phyloP scores from a whole-genome alignment of 345 rosid genomes.

The Ricinus communis region DNA sequence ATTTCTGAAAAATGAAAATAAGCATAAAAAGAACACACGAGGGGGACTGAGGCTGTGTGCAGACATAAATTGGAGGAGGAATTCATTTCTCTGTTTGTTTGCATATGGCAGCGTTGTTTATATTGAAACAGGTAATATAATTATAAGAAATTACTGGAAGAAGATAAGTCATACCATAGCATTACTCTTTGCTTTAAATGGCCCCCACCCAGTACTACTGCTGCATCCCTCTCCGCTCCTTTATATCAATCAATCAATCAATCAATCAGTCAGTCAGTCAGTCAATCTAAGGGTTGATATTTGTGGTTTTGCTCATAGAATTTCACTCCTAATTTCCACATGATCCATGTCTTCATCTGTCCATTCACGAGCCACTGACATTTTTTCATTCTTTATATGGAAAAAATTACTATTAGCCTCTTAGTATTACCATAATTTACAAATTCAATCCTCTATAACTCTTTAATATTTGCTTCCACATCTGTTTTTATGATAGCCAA shows the following conservation, averaged over 20 bases:
- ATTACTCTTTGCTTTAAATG: too few relatives aligned
- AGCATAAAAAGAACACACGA: constrained; percentile 20
- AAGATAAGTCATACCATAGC: too few relatives aligned
- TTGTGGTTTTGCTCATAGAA: constrained; percentile 15
- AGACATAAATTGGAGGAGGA: constrained; percentile 4
- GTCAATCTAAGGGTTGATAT: constrained; percentile 18
- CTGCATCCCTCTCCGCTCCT: too few relatives aligned
- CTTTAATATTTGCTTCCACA: too few relatives aligned
- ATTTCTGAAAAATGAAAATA: background rate
- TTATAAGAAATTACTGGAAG: too few relatives aligned
- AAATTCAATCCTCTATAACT: too few relatives aligned
- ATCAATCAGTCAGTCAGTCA: constrained; percentile 8
- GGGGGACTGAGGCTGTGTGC: constrained; percentile 13
- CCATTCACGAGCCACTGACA: constrained; percentile 12
- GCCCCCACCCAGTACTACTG: too few relatives aligned
- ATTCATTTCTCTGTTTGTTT: background rate
- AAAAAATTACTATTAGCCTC: too few relatives aligned
- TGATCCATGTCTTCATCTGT: constrained; percentile 15
- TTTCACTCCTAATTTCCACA: constrained; percentile 14
- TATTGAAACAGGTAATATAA: background rate
- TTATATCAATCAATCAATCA: too few relatives aligned
- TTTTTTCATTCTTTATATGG: too few relatives aligned
- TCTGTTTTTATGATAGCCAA: too few relatives aligned
- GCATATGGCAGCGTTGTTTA: constrained; percentile 20
- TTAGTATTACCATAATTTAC: too few relatives aligned